phyloP scores from a whole-genome alignment of 1,284 basidiomycete genomes.

The Sporisorium graminicola region DNA sequence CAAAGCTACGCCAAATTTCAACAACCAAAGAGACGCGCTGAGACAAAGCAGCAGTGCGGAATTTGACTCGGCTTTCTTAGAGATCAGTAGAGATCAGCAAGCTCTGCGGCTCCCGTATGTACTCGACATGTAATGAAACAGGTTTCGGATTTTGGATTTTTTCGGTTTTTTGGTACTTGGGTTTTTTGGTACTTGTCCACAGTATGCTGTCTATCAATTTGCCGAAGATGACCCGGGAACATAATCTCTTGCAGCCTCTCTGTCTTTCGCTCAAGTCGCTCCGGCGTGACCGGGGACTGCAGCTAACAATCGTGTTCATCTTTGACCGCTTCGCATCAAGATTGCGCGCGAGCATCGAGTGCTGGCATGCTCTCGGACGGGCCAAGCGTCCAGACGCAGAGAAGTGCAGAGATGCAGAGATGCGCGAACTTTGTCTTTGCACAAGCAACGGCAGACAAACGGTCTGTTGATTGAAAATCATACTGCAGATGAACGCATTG shows the following conservation, averaged over 20 bases:
- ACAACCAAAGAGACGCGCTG: neutral
- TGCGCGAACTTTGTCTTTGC: too few species aligned
- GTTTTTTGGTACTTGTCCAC: too few species aligned
- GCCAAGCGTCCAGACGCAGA: too few species aligned
- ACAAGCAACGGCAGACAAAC: neutral
- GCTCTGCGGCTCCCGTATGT: neutral
- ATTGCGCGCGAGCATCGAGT: too few species aligned
- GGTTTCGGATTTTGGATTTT: neutral
- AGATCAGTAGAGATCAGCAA: constrained; percentile 4
- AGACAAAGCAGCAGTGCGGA: neutral
- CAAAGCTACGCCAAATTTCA: too few species aligned
- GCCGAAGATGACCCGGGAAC: constrained; percentile 6
- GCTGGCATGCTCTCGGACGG: neutral
- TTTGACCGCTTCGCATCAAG: neutral
- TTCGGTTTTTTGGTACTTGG: too few species aligned
- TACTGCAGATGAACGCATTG: neutral
- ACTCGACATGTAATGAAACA: constrained; percentile 1
- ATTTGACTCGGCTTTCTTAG: neutral
- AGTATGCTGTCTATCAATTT: neutral
- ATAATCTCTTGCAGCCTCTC: too few species aligned
- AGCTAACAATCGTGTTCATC: neutral
- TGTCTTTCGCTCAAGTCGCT: neutral
- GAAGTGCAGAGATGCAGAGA: too few species aligned
- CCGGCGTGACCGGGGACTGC: constrained; percentile 1
- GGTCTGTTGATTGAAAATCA: neutral